Percentiles rank a stretch among this genome's conserved stretches.
Conservation (phyloP, 2,329 filamentous ascomycete species). For the Dactylella cylindrospora region DNA sequence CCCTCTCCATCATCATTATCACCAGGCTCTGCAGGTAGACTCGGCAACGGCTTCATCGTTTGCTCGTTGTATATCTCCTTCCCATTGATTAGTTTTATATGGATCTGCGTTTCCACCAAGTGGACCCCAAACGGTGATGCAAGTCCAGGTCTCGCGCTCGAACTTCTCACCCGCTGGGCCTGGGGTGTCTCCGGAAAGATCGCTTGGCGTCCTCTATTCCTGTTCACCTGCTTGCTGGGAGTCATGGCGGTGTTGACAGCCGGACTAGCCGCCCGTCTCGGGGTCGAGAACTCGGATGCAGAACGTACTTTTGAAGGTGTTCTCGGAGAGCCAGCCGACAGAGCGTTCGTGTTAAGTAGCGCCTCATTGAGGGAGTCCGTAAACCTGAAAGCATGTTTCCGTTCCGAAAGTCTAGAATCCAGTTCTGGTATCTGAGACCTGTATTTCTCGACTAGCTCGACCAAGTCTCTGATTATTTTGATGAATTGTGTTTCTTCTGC, state of each 20-base stretch:
- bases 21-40: slow-evolving; percentile 46
- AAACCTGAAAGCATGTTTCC: slow-evolving; percentile 57
- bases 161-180: neutral
- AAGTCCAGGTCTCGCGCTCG: neutral
- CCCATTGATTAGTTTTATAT: slow-evolving; percentile 46
- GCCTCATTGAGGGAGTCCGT: slow-evolving; percentile 55
- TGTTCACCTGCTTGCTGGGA: slow-evolving; percentile 11
- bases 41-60: slow-evolving; percentile 47
- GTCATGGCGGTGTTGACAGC: slow-evolving; percentile 26
- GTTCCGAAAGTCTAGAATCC: slow-evolving; percentile 56
- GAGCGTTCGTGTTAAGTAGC: slow-evolving; percentile 43
- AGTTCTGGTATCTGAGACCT: slow-evolving; percentile 55
- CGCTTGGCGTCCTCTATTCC: slow-evolving; percentile 8
- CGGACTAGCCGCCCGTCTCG: slow-evolving; percentile 24
- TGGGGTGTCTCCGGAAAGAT: neutral
- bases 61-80: slow-evolving; percentile 41
- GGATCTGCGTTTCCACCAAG: slow-evolving; percentile 47
- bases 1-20: slow-evolving; percentile 45
- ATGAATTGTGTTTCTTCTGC: slow-evolving; percentile 33
- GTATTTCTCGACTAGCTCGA: slow-evolving; percentile 54
- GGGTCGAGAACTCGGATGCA: slow-evolving; percentile 27
- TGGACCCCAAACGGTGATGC: slow-evolving; percentile 46
- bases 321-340: slow-evolving; percentile 46
- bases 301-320: slow-evolving; percentile 23
- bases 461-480: slow-evolving; percentile 53